Evolutionary conservation across 805 yeast genomes (phyloP), one percentile per base, ranked within the genome.

Genomic region (Maudiozyma turicensis): DNA sequence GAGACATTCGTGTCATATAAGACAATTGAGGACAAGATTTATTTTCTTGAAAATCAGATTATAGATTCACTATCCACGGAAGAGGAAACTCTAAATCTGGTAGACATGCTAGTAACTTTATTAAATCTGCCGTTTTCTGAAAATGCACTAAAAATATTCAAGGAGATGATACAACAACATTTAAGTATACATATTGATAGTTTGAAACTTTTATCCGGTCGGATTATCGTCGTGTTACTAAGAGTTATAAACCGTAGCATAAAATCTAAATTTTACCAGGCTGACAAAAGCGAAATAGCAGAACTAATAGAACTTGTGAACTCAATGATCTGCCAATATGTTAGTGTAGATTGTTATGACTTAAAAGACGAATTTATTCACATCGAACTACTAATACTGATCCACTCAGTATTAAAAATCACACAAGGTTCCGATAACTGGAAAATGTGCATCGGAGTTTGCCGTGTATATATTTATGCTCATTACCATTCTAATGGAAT

Each of bases 161-260:
- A 26, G 2, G 31, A 40, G 10, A 43, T 60, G 29, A 47, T 60
- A 9, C 48, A 49, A 14, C 56, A 52, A 5, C 59, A 61, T 49
- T 32, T 50, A 4, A 41, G 46, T 8, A 44, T 39, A 6, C 43
- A 15, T 8, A 38, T 29, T 11, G 40, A 30, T 6, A 40, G 41
- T 8, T 26, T 43, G 20, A 42, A 43, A 40, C 45, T 10, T 3
- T 31, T 53, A 8, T 49, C 49, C 34, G 40, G 49, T 26, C 40
- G 39, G 9, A 47, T 55, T 8, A 49, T 48, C 8, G 35, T 50
- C n/a, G 42, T 45, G 31, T 50, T 54, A 26, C 43, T 61, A 35
- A 48, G 43, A 8, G 28, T 59, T 8, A 29, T 60, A 15, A 62
- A 59, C 43, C 38, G 40, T 8, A 47, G 48, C 29, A 29, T 60